Evolutionary conservation across 345 rosid species (phyloP).

Genomic region (Citrus mangshanensis): DNA sequence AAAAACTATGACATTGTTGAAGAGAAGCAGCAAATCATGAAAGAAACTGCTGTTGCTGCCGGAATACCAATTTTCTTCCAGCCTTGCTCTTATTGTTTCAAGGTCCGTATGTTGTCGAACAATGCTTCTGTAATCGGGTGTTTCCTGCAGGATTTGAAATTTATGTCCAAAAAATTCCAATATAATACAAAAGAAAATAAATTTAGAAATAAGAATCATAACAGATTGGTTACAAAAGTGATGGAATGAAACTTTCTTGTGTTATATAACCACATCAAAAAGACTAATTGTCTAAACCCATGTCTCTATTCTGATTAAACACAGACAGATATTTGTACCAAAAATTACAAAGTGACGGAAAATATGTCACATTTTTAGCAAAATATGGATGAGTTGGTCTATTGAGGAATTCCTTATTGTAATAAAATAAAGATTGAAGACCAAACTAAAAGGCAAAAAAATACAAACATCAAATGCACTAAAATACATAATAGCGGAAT

Average conservation of each 20-base stretch:
- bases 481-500: too few relatives aligned
- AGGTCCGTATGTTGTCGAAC: slow-evolving; percentile 60
- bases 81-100: slow-evolving; percentile 40
- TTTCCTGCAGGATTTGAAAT: slow-evolving; percentile 39
- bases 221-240: background rate
- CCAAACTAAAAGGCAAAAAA: too few relatives aligned
- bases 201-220: background rate
- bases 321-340: too few relatives aligned
- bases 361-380: too few relatives aligned
- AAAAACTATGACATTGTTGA: slow-evolving; percentile 52
- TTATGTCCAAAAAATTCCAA: background rate
- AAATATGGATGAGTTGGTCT: too few relatives aligned
- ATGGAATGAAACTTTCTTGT: background rate
- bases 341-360: too few relatives aligned
- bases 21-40: slow-evolving; percentile 57
- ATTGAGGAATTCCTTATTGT: too few relatives aligned
- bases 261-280: background rate
- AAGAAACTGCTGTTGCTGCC: slow-evolving; percentile 37
- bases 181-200: background rate
- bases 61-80: slow-evolving; percentile 45
- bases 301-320: too few relatives aligned
- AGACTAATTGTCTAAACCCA: background rate
- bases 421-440: too few relatives aligned
- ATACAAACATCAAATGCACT: too few relatives aligned
- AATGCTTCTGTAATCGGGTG: slow-evolving; percentile 32